A percentile compares a stretch with the other conserved stretches of the same genome.
These are phyloP conservation scores for Ophiocordyceps sinensis DNA, from an alignment of 2,329 filamentous ascomycete genomes.

Conservation along the genomic window DNA sequence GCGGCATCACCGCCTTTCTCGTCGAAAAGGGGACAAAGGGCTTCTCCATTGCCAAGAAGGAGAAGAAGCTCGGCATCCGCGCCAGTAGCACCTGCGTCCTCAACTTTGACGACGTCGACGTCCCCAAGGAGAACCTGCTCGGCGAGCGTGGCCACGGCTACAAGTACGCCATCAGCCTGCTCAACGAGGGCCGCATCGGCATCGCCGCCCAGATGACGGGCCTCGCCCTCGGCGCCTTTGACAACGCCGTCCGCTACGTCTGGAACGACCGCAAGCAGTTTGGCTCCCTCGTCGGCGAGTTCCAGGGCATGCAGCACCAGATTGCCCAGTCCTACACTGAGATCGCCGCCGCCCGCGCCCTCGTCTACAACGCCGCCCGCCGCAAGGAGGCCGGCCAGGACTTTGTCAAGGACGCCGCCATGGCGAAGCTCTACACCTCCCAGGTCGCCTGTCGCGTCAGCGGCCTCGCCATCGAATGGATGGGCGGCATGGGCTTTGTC, in stretches of 20 bases:
- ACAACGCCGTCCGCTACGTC: slow-evolving; percentile 83
- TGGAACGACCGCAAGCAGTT: slow-evolving; percentile 99
- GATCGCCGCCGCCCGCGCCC: slow-evolving; percentile 75
- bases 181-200: slow-evolving; percentile 95
- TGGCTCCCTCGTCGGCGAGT: slow-evolving; percentile 81
- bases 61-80: slow-evolving; percentile 97
- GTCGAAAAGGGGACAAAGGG: slow-evolving; percentile 81
- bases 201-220: slow-evolving; percentile 99
- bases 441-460: slow-evolving; percentile 84
- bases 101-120: slow-evolving; percentile 90
- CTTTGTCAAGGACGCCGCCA: slow-evolving; percentile 90
- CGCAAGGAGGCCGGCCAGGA: slow-evolving; percentile 97
- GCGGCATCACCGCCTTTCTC: slow-evolving; percentile 91
- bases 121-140: slow-evolving; percentile 77
- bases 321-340: slow-evolving; percentile 92
- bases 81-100: slow-evolving; percentile 94
- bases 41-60: slow-evolving; percentile 96
- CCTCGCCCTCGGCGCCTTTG: slow-evolving; percentile 82
- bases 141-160: slow-evolving; percentile 86
- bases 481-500: slow-evolving; percentile 99
- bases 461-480: slow-evolving; percentile 88
- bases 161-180: slow-evolving; percentile 87
- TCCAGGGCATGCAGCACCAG: slow-evolving; percentile 99
- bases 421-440: slow-evolving; percentile 92
- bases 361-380: slow-evolving; percentile 90